Base-by-base conservation (phyloP, 2,329 filamentous ascomycete species). In the Diplodia intermedia region DNA sequence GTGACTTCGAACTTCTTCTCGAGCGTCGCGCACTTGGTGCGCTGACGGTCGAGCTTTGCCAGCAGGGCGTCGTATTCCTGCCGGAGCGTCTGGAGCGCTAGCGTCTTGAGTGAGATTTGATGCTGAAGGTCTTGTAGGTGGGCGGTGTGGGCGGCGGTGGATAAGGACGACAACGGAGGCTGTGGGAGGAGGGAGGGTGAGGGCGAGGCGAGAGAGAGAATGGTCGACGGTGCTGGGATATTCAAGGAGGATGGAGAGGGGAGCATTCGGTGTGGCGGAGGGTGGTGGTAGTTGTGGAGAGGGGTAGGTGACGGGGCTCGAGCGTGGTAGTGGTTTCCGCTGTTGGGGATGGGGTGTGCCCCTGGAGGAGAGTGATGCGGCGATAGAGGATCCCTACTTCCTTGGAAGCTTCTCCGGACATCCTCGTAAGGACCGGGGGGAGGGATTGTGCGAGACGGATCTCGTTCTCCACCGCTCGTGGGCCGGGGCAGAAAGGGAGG, bases 61-160 rank as follows among this genome's bases (percentile, higher is more conserved):
- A 86, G 79, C 4, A 87, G 77, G 55, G 79, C 80, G 65, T 85
- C 81, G 71, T 87, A 84, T 73, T 87, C 85, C n/a, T 79, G 78
- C 71, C 86, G 84, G 7, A 87, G 76, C 1, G 83, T 85, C 69
- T 85, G 82, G 26, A 86, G 79, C 14, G 82, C 82, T 20, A 86
- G 76, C 4, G 85, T 83, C 70, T 86, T 86, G 68, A 86, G 77
- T 18, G 82, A 85, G 47, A 86, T 79, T 72, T 86, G 83, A 71
- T 86, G 84, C 71, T 86, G 85, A 8, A 87, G 78, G 61, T 84
- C 82, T 61, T 83, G 79, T 23, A 84, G 74, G 67, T 83, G 81
- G 18, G 76, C 75, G 20, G 73, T 71, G 47, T 81, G 79, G 20
- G 78, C 79, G 8, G 79, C 72, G n/a, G 8, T 38, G 36, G 66